Evolutionary conservation across 345 rosid genomes (phyloP).

Genomic region (Ceriops decandra): DNA sequence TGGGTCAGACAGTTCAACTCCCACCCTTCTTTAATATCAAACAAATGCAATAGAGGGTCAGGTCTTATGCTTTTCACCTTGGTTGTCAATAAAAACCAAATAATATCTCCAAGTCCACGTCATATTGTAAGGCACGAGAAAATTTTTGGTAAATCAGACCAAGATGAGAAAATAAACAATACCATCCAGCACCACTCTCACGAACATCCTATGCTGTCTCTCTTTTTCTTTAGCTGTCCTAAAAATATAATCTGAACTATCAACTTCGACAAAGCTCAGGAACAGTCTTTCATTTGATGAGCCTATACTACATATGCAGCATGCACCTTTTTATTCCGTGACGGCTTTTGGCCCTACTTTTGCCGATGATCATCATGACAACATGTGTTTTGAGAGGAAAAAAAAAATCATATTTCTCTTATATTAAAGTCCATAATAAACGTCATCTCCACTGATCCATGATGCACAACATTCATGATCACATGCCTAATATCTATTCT

Average conservation of each 20-base stretch:
- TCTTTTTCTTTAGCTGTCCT: no score
- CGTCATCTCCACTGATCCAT: background rate
- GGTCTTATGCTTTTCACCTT: no score
- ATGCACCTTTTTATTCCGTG: background rate
- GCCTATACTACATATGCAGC: background rate
- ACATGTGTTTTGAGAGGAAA: conserved; percentile 1
- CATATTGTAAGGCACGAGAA: no score
- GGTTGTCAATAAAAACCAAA: no score
- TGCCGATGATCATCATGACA: background rate
- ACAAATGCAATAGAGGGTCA: no score
- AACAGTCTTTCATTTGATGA: conserved; percentile 9
- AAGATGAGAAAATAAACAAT: no score
- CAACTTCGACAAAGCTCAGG: background rate
- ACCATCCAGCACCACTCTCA: no score
- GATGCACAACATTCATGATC: conserved; percentile 4
- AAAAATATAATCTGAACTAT: background rate
- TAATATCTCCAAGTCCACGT: no score
- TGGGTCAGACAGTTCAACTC: no score
- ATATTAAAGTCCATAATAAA: background rate
- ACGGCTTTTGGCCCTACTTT: background rate
- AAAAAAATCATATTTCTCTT: background rate
- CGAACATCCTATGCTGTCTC: no score
- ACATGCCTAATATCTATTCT: conserved; percentile 11
- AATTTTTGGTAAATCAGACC: no score
- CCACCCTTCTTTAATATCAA: no score